Base-by-base conservation (phyloP, 495 filamentous ascomycete genomes). In the Penicillium angulare region DNA sequence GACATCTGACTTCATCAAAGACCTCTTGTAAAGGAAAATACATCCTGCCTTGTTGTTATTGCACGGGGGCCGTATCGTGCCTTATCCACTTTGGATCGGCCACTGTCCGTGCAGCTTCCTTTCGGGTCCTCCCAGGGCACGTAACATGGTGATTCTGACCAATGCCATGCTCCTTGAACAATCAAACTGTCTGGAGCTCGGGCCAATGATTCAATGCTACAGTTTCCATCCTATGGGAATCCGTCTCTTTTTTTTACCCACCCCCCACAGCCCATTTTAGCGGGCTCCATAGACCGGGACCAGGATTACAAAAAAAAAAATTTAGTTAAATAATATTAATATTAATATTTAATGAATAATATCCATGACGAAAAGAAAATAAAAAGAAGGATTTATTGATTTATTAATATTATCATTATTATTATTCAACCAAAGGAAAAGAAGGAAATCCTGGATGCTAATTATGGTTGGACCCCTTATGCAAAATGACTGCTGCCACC, bases 1-100 rank as follows among this genome's bases (percentile, higher is more conserved):
- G 51, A 65, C 65, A 68, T 65, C 65, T 68, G 62, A 74, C 66
- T 64, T 64, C 45, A 59, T 53, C 51, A 59, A 56, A 38, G 44
- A 47, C 53, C 49, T 27, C 5, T 27, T 58, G 59, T 60, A 63
- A 60, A 59, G 63, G 55, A 56, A 51, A 59, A 58, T 62, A 60
- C 59, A 57, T 57, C 57, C 52, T 56, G 47, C n/a, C 15, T 43
- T 15, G 13, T 27, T 31, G 31, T 31, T 26, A 55, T 52, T 48
- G 41, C 35, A 47, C 29, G n/a, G 39, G 32, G 46, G 24, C 53
- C 16, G 27, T 55, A 54, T 42, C 20, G 35, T 43, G 26, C 51
- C 31, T 42, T 52, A 42, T 27, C 55, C 49, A 49, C 53, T 48
- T 49, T 17, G 32, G 21, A 51, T 51, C 55, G 38, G 22, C 26